Percentiles rank a stretch among this genome's conserved stretches.
These are phyloP conservation scores for Trichoderma atrobrunneum DNA, from an alignment of 2,329 filamentous ascomycete species.

Conservation along the genomic window DNA sequence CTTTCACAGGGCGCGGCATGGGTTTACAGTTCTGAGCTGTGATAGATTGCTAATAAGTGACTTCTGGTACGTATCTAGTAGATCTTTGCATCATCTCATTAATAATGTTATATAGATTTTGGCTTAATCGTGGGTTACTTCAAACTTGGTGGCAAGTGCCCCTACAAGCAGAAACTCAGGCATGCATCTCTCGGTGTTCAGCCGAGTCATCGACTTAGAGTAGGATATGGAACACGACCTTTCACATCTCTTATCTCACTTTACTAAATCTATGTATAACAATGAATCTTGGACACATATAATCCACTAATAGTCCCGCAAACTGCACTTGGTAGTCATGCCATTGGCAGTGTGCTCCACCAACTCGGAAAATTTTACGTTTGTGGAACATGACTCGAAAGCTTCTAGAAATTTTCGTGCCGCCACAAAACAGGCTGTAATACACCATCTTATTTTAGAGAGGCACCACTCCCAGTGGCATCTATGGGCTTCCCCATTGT, in stretches of 20 bases:
- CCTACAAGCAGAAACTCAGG: neutral
- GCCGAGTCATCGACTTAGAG: neutral
- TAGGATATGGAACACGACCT: neutral
- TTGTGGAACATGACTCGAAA: conserved; percentile 16
- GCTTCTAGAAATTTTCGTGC: conserved; percentile 17
- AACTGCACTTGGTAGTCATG: neutral
- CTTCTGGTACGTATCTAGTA: neutral
- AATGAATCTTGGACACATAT: neutral
- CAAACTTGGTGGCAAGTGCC: neutral
- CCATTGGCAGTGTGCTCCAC: neutral
- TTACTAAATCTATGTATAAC: neutral
- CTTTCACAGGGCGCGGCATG: neutral
- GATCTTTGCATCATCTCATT: neutral
- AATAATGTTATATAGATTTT: neutral
- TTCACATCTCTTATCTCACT: neutral
- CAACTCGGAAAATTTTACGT: conserved; percentile 14
- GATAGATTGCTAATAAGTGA: neutral
- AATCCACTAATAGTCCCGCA: conserved; percentile 9
- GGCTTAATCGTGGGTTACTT: neutral
- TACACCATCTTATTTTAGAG: neutral
- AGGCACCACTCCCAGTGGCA: neutral
- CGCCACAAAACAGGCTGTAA: neutral
- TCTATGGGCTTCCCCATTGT: neutral
- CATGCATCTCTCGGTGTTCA: neutral
- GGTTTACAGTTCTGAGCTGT: neutral